These are phyloP conservation scores for Platanthera guangdongensis DNA, from an alignment of 106 monocot species.

Conservation along the genomic window DNA sequence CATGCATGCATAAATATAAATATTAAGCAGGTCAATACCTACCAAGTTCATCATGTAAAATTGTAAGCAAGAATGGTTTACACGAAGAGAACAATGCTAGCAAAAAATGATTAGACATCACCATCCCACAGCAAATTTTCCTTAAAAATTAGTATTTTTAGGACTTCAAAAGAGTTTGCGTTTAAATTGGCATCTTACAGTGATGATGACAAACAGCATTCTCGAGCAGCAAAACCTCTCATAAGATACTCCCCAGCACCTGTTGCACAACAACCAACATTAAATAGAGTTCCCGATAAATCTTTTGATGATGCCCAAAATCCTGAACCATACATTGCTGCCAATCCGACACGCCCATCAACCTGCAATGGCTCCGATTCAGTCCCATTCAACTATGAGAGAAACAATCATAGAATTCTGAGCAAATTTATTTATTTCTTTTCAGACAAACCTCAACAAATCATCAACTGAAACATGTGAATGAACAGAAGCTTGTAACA, in stretches of 20 bases:
- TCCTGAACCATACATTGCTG: slow-evolving; percentile 88
- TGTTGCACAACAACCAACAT: slow-evolving; percentile 87
- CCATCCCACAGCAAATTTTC: not conserved
- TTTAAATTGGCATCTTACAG: slow-evolving; percentile 35
- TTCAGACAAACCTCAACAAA: not conserved
- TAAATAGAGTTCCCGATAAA: slow-evolving; percentile 64
- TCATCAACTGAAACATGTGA: not conserved
- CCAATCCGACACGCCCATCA: slow-evolving; percentile 95
- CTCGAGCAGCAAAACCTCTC: slow-evolving; percentile 86
- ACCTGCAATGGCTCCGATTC: slow-evolving; percentile 25
- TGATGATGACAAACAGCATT: slow-evolving; percentile 80
- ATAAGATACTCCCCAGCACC: slow-evolving; percentile 92
- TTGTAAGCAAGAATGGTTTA: not conserved
- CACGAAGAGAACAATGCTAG: not conserved
- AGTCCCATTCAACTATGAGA: not conserved
- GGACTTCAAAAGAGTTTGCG: not conserved
- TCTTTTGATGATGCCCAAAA: slow-evolving; percentile 95
- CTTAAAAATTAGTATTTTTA: not conserved
- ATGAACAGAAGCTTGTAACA: not conserved
- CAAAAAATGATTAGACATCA: not conserved
- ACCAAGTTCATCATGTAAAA: not conserved
- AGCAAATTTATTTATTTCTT: not conserved
- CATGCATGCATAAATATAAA: not conserved
- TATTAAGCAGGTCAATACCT: not conserved
- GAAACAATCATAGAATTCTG: not conserved